These are phyloP conservation scores for Haematococcus sp. DNA, from an alignment of 139 green algal genomes.

Conservation along the genomic window DNA sequence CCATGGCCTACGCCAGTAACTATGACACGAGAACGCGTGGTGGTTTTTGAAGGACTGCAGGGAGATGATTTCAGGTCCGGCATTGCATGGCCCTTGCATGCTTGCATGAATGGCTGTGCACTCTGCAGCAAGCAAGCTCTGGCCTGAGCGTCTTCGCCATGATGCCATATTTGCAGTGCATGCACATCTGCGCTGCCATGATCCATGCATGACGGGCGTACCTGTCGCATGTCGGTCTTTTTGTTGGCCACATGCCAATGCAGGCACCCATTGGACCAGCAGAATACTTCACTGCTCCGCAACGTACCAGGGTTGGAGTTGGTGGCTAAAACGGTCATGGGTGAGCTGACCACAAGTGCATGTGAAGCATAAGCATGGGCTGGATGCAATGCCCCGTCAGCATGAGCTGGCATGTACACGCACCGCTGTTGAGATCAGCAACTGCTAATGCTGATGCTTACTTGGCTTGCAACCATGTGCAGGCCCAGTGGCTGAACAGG, in stretches of 20 bases:
- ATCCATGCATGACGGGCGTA: too few relatives aligned
- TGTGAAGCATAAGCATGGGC: too few relatives aligned
- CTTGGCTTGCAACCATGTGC: slow-evolving; percentile 8
- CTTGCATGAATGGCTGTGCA: neutral
- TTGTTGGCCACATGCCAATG: neutral
- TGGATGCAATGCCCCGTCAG: too few relatives aligned
- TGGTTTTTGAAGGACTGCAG: slow-evolving; percentile 24
- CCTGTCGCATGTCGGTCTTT: neutral
- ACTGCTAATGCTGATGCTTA: neutral
- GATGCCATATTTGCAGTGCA: too few relatives aligned
- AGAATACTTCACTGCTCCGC: slow-evolving; percentile 88
- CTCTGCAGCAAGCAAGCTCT: too few relatives aligned
- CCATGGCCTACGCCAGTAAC: slow-evolving; percentile 24
- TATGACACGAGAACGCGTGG: slow-evolving; percentile 20
- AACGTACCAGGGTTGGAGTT: slow-evolving; percentile 68
- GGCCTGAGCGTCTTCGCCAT: too few relatives aligned
- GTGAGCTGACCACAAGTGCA: slow-evolving; percentile 17
- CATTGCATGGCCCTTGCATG: neutral
- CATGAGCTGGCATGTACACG: too few relatives aligned
- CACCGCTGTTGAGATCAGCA: too few relatives aligned
- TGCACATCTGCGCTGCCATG: too few relatives aligned
- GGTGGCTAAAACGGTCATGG: slow-evolving; percentile 74
- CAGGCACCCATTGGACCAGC: slow-evolving; percentile 90
- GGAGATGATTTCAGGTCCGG: slow-evolving; percentile 42
- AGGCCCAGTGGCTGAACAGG: slow-evolving; percentile 78